Evolutionary conservation across 2,329 filamentous ascomycete species (phyloP).

Genomic region (Fusarium succisae): DNA sequence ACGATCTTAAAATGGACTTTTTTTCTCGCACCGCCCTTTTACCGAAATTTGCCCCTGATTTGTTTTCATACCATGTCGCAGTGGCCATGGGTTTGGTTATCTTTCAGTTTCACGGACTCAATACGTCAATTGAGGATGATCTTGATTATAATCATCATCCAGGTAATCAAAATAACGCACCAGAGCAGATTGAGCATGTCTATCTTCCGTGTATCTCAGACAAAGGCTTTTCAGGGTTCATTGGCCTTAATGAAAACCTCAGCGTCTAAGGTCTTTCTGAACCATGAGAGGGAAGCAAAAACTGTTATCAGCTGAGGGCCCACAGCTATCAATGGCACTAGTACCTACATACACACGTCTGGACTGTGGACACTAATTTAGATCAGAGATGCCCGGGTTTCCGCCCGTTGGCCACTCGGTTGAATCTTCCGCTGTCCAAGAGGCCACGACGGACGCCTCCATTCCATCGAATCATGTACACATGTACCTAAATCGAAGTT

Average conservation of each 20-base stretch:
- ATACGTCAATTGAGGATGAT: neutral
- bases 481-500: neutral
- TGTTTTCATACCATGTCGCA: slow-evolving; percentile 11
- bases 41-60: slow-evolving; percentile 20
- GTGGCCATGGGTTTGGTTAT: slow-evolving; percentile 21
- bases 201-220: neutral
- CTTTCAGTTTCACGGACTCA: slow-evolving; percentile 6
- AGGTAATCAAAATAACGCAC: slow-evolving; percentile 6
- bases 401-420: slow-evolving; percentile 21
- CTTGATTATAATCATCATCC: slow-evolving; percentile 1
- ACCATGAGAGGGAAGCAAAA: neutral
- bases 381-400: slow-evolving; percentile 1
- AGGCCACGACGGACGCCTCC: slow-evolving; percentile 11
- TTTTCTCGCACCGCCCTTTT: slow-evolving; percentile 16
- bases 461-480: slow-evolving; percentile 27
- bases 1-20: slow-evolving; percentile 3
- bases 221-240: slow-evolving; percentile 4
- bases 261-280: neutral
- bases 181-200: neutral
- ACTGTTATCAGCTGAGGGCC: neutral
- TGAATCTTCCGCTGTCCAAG: slow-evolving; percentile 23
- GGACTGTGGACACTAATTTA: neutral
- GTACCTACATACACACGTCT: neutral
- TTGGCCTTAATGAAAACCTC: neutral
- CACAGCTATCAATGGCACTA: neutral